These are phyloP conservation scores for Eucalyptus pauciflora DNA, from an alignment of 345 rosid species.

Conservation along the genomic window DNA sequence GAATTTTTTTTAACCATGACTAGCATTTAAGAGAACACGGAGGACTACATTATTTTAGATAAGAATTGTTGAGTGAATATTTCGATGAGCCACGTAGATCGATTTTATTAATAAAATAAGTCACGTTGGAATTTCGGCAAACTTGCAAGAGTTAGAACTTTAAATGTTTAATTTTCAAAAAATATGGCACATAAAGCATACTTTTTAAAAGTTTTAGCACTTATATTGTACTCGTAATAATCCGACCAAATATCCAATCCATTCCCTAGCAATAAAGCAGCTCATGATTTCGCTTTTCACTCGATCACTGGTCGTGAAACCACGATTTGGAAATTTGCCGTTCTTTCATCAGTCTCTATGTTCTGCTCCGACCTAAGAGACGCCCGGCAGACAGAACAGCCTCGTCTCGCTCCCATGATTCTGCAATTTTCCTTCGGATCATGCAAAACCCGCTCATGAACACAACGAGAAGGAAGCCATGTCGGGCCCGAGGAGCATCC, in stretches of 20 bases:
- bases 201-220: accelerated
- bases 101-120: no score
- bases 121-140: no score
- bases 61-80: no score
- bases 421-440: neutral
- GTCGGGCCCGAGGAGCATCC: neutral
- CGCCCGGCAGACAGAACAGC: neutral
- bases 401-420: neutral
- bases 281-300: neutral
- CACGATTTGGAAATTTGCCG: neutral
- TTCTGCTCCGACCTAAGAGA: neutral
- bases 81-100: accelerated
- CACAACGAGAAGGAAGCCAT: neutral
- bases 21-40: no score
- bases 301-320: neutral
- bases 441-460: neutral
- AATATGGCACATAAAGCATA: accelerated
- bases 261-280: neutral
- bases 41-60: no score
- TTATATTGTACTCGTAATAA: no score
- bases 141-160: no score
- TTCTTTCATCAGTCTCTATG: neutral
- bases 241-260: no score
- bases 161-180: no score
- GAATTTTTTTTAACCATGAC: no score